Conservation (phyloP, 1,284 basidiomycete genomes). For the Cryptococcus sp. region DNA sequence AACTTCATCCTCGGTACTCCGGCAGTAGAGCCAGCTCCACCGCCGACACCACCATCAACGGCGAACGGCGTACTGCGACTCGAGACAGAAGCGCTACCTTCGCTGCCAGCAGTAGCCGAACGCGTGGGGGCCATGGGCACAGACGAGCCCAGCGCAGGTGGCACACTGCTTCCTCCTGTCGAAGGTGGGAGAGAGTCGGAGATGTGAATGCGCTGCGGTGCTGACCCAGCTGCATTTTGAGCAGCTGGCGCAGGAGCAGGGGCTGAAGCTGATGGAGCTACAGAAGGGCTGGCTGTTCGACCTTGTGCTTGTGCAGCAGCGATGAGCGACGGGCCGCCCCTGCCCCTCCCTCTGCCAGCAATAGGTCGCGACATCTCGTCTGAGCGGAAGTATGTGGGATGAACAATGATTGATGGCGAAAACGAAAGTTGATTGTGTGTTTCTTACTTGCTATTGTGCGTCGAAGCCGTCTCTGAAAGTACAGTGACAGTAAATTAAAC, state of each 20-base stretch:
- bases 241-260: background rate
- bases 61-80: slow-evolving; percentile 10
- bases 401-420: too few relatives aligned
- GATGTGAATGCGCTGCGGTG: background rate
- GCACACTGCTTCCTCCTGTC: background rate
- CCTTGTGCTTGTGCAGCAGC: slow-evolving; percentile 17
- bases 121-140: background rate
- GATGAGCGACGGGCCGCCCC: slow-evolving; percentile 15
- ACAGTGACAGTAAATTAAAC: too few relatives aligned
- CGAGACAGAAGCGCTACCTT: slow-evolving; percentile 10
- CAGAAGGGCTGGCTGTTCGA: background rate
- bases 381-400: too few relatives aligned
- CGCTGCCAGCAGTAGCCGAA: slow-evolving; percentile 3
- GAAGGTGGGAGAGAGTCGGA: background rate
- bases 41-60: background rate
- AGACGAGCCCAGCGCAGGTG: background rate
- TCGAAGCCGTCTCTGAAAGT: too few relatives aligned
- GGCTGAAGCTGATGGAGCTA: slow-evolving; percentile 3
- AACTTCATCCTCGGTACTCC: slow-evolving; percentile 48
- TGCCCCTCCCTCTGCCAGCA: background rate
- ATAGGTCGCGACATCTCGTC: too few relatives aligned
- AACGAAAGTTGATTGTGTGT: too few relatives aligned
- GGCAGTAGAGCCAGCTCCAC: slow-evolving; percentile 7
- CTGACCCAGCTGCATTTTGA: slow-evolving; percentile 1
- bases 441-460: too few relatives aligned